Evolutionary conservation across 2,329 filamentous ascomycete species (phyloP).

Genomic region (Periconia sp.): DNA sequence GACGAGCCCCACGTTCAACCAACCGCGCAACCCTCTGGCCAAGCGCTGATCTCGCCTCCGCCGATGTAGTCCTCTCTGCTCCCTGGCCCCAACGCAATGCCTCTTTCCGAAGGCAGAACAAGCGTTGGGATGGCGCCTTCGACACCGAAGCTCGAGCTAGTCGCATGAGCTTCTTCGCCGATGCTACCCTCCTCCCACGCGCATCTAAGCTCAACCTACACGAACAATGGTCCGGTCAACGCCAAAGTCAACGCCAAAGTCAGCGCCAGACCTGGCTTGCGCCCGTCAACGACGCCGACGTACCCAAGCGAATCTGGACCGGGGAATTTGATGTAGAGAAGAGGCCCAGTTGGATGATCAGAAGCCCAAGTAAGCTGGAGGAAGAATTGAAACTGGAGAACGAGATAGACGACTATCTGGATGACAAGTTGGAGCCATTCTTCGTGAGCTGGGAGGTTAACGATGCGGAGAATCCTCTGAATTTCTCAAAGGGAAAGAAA

Average conservation of each 20-base stretch:
- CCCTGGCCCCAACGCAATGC: slow-evolving; percentile 7
- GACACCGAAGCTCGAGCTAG: slow-evolving; percentile 25
- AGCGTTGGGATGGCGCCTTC: slow-evolving; percentile 20
- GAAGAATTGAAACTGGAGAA: background rate
- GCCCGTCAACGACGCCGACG: slow-evolving; percentile 4
- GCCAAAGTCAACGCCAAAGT: too few relatives aligned
- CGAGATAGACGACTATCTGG: background rate
- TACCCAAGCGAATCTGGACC: slow-evolving; percentile 14
- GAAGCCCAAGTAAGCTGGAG: slow-evolving; percentile 1
- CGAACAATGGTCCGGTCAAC: slow-evolving; percentile 17
- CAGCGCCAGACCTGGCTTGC: slow-evolving; percentile 22
- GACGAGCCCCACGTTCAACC: background rate
- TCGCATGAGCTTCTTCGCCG: slow-evolving; percentile 23
- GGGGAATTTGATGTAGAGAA: slow-evolving; percentile 26
- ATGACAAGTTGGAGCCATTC: background rate
- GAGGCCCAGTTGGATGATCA: slow-evolving; percentile 18
- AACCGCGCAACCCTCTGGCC: slow-evolving; percentile 13
- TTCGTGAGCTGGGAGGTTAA: slow-evolving; percentile 64
- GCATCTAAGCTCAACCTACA: slow-evolving; percentile 11
- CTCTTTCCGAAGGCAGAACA: slow-evolving; percentile 9
- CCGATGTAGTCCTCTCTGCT: slow-evolving; percentile 10
- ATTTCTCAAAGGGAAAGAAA: slow-evolving; percentile 54
- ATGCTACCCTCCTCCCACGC: slow-evolving; percentile 21
- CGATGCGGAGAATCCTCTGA: slow-evolving; percentile 62
- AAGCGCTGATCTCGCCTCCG: background rate